Evolutionary conservation across 495 filamentous ascomycete genomes (phyloP), one percentile per base, ranked within the genome.

Genomic region (Aspergillus steynii): DNA sequence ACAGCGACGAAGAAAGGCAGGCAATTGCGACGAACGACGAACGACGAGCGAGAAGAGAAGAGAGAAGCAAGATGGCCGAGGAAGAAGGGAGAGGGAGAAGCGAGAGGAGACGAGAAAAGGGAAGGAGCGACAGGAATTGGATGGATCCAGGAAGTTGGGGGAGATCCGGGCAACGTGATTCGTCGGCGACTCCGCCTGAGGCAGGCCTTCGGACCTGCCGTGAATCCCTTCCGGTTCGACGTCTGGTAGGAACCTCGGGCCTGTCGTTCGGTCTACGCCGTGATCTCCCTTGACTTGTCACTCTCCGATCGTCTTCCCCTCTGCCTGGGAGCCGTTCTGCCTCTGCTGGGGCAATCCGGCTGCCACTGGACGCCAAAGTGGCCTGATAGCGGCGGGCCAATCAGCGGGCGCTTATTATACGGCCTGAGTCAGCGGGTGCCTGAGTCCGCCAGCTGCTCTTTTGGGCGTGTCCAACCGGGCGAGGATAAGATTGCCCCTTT

Each of bases 41-140:
- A 2, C 3, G 53, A 50, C 1, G 49, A 50, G n/a, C 49, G 49
- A 20, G 29, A 14, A 56, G 29, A 29, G 45, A 49, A 52, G 29
- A 55, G 61, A 65, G 42, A 45, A 61, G 57, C 31, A 58, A 20
- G 20, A 20, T 20, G 20, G 20, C 20, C 20, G 54, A 55, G 55
- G 55, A 42, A 62, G 45, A 55, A 20, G 37, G 47, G 14, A 53
- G 47, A 56, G 65, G 58, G 55, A 29, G 34, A 59, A 12, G 26
- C 20, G 56, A 59, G 53, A 37, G 28, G 53, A 48, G 53, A 54
- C 52, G 48, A 62, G 61, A 64, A 55, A 42, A 42, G 12, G 37
- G 37, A 42, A 53, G 54, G 47, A 52, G 57, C 51, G 56, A 61
- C 3, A 29, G 52, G 29, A 27, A 20, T 20, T 20, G 20, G 20